Conservation (phyloP, 2,329 filamentous ascomycete genomes). For the Colletotrichum sp. region DNA sequence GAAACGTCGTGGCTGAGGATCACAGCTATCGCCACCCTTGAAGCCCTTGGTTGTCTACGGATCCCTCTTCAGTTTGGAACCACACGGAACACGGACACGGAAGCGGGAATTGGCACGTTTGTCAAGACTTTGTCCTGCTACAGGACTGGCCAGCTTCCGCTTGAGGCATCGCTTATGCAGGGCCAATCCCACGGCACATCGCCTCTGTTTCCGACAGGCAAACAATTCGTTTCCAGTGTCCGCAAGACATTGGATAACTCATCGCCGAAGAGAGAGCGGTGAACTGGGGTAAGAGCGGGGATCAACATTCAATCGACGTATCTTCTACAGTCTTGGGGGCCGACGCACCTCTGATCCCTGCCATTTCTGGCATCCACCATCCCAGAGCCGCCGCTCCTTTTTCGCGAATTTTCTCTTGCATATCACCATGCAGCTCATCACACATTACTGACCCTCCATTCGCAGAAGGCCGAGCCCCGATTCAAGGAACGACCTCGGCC, state of each 20-base stretch:
- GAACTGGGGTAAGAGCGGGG: not conserved
- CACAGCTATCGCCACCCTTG: not conserved
- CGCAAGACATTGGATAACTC: not conserved
- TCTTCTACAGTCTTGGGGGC: not conserved
- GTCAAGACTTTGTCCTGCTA: not conserved
- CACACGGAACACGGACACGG: not conserved
- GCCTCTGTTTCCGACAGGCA: not conserved
- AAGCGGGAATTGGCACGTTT: not conserved
- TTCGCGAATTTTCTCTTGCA: not conserved
- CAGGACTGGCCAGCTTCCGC: not conserved
- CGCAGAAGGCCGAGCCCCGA: not conserved
- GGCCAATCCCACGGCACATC: not conserved
- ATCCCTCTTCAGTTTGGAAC: not conserved
- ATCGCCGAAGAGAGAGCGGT: conserved; percentile 7
- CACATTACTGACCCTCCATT: not conserved
- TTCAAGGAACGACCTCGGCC: not conserved
- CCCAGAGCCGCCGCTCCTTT: not conserved
- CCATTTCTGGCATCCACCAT: not conserved
- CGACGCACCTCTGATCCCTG: not conserved
- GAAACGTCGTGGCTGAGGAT: not conserved
- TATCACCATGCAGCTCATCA: not conserved
- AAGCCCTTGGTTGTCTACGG: not conserved
- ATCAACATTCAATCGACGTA: not conserved
- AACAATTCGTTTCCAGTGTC: not conserved
- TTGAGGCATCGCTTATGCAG: not conserved